phyloP scores from a whole-genome alignment of 768 basidiomycete genomes.

The Mycena rosella region DNA sequence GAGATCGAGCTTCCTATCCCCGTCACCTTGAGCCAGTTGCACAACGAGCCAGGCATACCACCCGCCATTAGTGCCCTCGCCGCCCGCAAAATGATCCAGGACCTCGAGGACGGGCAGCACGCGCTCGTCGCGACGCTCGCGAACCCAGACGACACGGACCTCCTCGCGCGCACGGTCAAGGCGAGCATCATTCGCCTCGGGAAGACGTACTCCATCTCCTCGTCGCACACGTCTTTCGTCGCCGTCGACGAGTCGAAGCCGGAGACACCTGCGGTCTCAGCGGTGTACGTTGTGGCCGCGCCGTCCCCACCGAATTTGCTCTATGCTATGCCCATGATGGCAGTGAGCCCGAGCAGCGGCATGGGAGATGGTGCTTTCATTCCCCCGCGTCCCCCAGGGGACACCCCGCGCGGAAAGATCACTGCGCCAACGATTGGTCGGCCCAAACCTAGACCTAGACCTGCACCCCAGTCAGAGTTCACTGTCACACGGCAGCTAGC shows the following conservation, averaged over 20 bases:
- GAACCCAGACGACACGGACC: slow-evolving; percentile 24
- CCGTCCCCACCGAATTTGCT: no score
- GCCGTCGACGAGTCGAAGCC: slow-evolving; percentile 29
- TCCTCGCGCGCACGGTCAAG: slow-evolving; percentile 25
- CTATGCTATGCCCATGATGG: no score
- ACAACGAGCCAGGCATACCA: slow-evolving; percentile 20
- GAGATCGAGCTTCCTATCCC: no score
- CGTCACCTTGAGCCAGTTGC: slow-evolving; percentile 27
- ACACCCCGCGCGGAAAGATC: no score
- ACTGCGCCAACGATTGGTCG: background rate
- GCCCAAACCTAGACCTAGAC: no score
- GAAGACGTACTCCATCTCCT: slow-evolving; percentile 34
- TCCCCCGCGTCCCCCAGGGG: no score
- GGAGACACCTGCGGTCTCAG: no score
- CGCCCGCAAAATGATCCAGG: slow-evolving; percentile 36
- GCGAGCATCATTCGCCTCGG: slow-evolving; percentile 35
- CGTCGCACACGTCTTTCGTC: slow-evolving; percentile 33
- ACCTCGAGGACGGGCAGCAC: slow-evolving; percentile 36
- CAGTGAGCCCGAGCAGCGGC: no score
- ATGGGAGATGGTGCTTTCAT: no score
- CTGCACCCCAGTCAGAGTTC: no score
- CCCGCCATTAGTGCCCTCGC: slow-evolving; percentile 36
- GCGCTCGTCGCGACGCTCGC: slow-evolving; percentile 1
- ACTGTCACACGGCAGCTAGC: no score
- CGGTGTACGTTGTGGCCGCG: background rate